Evolutionary conservation across 345 rosid species (phyloP).

Genomic region (Eucalyptus regnans): DNA sequence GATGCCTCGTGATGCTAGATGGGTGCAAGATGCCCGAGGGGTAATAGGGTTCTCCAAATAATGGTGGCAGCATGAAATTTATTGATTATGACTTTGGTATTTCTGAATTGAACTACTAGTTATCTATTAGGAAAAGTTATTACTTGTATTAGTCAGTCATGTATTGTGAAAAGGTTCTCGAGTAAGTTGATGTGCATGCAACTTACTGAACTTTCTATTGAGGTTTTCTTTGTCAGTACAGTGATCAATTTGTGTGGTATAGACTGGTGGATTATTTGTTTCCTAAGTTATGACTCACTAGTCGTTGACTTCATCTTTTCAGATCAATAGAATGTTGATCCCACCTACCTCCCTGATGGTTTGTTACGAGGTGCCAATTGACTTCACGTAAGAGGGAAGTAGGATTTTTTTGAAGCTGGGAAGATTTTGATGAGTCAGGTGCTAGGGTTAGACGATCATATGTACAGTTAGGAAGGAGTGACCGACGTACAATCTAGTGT

Average conservation of each 20-base stretch:
- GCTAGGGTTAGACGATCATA: no score
- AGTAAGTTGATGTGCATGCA: no score
- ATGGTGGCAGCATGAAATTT: rapidly evolving
- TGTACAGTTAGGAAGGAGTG: rapidly evolving
- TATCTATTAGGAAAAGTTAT: rapidly evolving
- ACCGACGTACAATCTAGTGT: rapidly evolving
- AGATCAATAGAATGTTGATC: rapidly evolving
- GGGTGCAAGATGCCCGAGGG: no score
- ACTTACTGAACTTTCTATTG: no score
- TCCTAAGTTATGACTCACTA: rapidly evolving
- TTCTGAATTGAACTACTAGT: no score
- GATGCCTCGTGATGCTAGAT: rapidly evolving
- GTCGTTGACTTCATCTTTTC: rapidly evolving
- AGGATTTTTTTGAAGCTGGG: no score
- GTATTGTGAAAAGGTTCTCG: no score
- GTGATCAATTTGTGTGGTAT: no score
- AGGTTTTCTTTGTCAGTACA: no score
- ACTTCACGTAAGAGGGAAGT: rapidly evolving
- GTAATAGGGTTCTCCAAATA: rapidly evolving
- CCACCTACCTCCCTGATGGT: no score
- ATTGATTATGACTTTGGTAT: no score
- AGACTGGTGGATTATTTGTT: rapidly evolving
- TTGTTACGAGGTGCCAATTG: rapidly evolving
- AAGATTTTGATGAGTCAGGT: rapidly evolving
- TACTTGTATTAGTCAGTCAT: rapidly evolving